Evolutionary conservation across 1,139 yeast genomes (phyloP).

Genomic region (Wickerhamomyces sp.): DNA sequence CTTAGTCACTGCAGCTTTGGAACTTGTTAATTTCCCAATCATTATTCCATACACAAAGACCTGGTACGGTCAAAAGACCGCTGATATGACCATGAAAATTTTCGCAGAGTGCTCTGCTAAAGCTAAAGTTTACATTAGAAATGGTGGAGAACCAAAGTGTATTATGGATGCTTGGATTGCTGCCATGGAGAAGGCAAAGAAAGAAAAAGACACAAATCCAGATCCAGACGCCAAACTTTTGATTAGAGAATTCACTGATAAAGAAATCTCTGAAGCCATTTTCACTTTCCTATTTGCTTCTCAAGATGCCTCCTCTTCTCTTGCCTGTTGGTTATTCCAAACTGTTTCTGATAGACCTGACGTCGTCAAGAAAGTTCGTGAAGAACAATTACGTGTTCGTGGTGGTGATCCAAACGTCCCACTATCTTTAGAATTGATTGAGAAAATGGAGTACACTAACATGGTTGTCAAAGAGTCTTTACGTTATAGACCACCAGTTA

Average conservation of each 20-base stretch:
- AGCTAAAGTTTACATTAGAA: conserved; percentile 74
- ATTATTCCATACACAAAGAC: conserved; percentile 93
- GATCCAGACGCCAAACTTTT: conserved; percentile 42
- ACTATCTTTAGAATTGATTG: conserved; percentile 68
- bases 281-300: conserved; percentile 96
- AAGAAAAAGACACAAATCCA: conserved; percentile 41
- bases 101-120: conserved; percentile 82
- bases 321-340: conserved; percentile 98
- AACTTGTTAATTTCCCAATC: conserved; percentile 94
- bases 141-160: conserved; percentile 78
- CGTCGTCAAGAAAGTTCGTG: conserved; percentile 74
- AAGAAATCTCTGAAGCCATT: conserved; percentile 91
- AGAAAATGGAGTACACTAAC: conserved; percentile 79
- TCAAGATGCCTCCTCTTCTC: conserved; percentile 97
- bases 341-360: conserved; percentile 94
- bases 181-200: conserved; percentile 74
- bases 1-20: conserved; percentile 89
- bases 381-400: conserved; percentile 85
- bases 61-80: conserved; percentile 94
- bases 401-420: conserved; percentile 61
- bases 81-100: conserved; percentile 89
- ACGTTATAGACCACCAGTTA: conserved; percentile 94
- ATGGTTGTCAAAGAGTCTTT: conserved; percentile 89
- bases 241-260: conserved; percentile 81
- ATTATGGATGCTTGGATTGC: conserved; percentile 94